phyloP scores from a whole-genome alignment of 2,329 filamentous ascomycete genomes.

The Botrytis cinerea region DNA sequence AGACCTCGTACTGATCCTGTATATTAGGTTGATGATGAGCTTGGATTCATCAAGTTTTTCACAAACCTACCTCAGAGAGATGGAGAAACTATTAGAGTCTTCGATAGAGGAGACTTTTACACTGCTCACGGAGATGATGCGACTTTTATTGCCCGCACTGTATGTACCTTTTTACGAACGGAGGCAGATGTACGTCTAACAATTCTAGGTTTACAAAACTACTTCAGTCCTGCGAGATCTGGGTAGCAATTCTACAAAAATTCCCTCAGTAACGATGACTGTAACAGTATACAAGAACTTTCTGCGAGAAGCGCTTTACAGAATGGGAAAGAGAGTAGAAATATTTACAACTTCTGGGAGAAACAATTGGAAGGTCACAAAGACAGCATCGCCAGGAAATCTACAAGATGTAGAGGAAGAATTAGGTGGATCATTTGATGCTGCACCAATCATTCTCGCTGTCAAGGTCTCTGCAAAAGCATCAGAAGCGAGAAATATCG shows the following conservation, averaged over 20 bases:
- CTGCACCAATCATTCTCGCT: conserved; percentile 90
- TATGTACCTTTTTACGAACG: conserved; percentile 43
- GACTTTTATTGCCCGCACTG: conserved; percentile 76
- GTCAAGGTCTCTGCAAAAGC: conserved; percentile 92
- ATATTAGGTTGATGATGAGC: conserved; percentile 85
- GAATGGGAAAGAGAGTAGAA: conserved; percentile 86
- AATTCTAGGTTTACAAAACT: conserved; percentile 82
- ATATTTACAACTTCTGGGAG: conserved; percentile 80
- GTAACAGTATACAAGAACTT: conserved; percentile 95
- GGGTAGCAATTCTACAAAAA: conserved; percentile 78
- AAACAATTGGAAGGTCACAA: conserved; percentile 89
- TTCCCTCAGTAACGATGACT: conserved; percentile 94
- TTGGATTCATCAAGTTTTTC: conserved; percentile 95
- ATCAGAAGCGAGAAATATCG: conserved; percentile 79
- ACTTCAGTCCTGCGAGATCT: conserved; percentile 92
- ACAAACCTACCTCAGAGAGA: conserved; percentile 74
- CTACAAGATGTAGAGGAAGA: conserved; percentile 97
- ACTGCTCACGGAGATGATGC: conserved; percentile 90
- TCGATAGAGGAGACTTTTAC: conserved; percentile 93
- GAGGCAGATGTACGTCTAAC: conserved; percentile 13
- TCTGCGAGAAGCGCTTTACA: conserved; percentile 89
- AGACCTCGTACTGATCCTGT: conserved; percentile 26
- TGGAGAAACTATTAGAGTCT: conserved; percentile 80
- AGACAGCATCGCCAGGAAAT: conserved; percentile 94
- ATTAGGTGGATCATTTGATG: conserved; percentile 83